Conservation (phyloP, 1,139 yeast species). For the Pichia sp. region DNA sequence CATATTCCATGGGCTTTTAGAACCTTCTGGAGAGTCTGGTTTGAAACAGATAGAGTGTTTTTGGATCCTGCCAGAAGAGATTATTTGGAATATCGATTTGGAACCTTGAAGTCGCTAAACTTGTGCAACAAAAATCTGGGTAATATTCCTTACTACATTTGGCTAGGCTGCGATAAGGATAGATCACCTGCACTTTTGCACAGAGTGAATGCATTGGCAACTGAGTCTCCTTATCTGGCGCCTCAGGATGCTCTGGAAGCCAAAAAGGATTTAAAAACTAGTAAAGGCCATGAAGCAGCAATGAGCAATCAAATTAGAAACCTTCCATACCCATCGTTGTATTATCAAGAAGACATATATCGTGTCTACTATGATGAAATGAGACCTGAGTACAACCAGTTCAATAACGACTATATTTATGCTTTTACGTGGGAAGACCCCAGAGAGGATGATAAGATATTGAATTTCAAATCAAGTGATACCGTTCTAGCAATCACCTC, state of each 20-base stretch:
- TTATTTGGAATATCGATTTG: conserved; percentile 75
- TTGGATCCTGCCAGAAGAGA: conserved; percentile 79
- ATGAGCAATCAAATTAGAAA: conserved; percentile 56
- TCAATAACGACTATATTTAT: conserved; percentile 72
- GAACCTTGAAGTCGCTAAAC: conserved; percentile 72
- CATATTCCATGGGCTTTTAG: conserved; percentile 73
- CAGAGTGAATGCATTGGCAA: conserved; percentile 66
- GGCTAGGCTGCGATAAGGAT: conserved; percentile 75
- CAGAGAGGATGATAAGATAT: conserved; percentile 66
- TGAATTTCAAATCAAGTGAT: conserved; percentile 57
- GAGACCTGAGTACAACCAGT: conserved; percentile 63
- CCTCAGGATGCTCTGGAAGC: conserved; percentile 38
- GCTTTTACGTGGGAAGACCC: conserved; percentile 94
- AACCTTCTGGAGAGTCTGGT: conserved; percentile 85
- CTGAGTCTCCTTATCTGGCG: conserved; percentile 76
- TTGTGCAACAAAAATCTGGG: conserved; percentile 61
- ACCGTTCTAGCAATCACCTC: conserved; percentile 80
- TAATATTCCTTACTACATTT: conserved; percentile 72
- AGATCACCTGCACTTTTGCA: conserved; percentile 57
- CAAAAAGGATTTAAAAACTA: conserved; percentile 34
- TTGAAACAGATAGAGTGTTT: conserved; percentile 77
- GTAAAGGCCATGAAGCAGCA: conserved; percentile 79
- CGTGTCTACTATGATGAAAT: conserved; percentile 75
- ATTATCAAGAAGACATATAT: conserved; percentile 73
- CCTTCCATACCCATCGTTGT: conserved; percentile 72